phyloP scores from a whole-genome alignment of 768 basidiomycete genomes.

The Jaapia argillacea region DNA sequence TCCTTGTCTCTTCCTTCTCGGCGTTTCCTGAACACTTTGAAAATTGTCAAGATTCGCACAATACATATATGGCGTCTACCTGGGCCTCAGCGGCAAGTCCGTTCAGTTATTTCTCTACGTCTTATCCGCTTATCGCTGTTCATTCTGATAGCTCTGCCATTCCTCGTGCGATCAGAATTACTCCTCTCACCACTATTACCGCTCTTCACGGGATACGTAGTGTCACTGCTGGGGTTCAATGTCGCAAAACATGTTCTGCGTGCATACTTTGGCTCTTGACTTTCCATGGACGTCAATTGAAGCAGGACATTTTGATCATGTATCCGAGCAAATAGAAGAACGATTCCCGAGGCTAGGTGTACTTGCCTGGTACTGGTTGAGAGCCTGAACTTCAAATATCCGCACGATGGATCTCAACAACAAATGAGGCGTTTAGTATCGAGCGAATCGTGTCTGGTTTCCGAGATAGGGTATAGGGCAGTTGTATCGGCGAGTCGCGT shows the following conservation, averaged over 20 bases:
- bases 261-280: slow-evolving; percentile 61
- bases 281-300: background rate
- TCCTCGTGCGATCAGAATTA: slow-evolving; percentile 82
- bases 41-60: slow-evolving; percentile 58
- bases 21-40: background rate
- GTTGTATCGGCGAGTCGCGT: no score
- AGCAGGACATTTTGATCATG: no score
- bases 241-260: slow-evolving; percentile 73
- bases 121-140: slow-evolving; percentile 2
- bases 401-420: no score
- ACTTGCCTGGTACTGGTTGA: no score
- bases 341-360: no score
- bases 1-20: slow-evolving; percentile 7
- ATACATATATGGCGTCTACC: slow-evolving; percentile 86
- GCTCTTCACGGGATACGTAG: slow-evolving; percentile 75
- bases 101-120: slow-evolving; percentile 1
- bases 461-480: no score
- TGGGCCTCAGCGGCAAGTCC: slow-evolving; percentile 66
- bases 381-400: no score
- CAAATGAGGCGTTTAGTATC: no score
- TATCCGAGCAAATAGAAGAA: no score
- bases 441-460: no score
- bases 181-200: slow-evolving; percentile 87
- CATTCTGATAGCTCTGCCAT: slow-evolving; percentile 65
- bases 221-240: slow-evolving; percentile 87